Base-by-base conservation (phyloP, 108 stramenopile genomes). In the Epithemia pelagica region DNA sequence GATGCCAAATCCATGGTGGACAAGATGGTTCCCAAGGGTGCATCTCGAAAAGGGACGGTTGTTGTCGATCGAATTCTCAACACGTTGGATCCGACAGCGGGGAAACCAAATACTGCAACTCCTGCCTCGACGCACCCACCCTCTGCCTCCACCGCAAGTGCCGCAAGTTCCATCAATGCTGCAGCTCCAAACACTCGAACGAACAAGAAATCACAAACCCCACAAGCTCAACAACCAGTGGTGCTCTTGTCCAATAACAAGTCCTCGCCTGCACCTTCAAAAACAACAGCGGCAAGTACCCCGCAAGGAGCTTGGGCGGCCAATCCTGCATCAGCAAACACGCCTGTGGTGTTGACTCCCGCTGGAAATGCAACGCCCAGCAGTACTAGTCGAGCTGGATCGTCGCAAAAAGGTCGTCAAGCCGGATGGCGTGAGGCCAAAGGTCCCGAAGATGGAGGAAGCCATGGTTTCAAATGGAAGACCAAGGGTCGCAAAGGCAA, bases 1-100 rank as follows among this genome's bases (percentile, higher is more conserved):
- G 79, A 89, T 67, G 88, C 83, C 64, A 68, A 74, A 25, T 78
- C 66, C 10, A 74, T 89, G 25, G 82, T 90, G 54, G 87, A 95
- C n/a, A 74, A 82, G 54, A 59, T 90, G 15, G 74, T 90, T 54
- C 83, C 89, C 21, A 46, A 73, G 8, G 86, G 88, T 27, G n/a
- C n/a, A n/a, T 73, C 82, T 28, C 90, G 81, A 19, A 89, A 84
- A 67, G 82, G 80, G 56, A 65, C 62, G 15, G 64, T 89, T 0
- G 70, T 46, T 46, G n/a, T n/a, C n/a, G 37, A 46, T 46, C 5
- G 15, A 46, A 46, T 46, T 15, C 5, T 46, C 15, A 15, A 5
- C 5, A 46, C 10, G 5, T 15, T 46, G 15, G 37, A 46, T 15
- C 37, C 37, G 15, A 46, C 37, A 10, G 37, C 37, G 5, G 37